phyloP scores from a whole-genome alignment of 2,329 filamentous ascomycete genomes.

The Trichophyton verrucosum region DNA sequence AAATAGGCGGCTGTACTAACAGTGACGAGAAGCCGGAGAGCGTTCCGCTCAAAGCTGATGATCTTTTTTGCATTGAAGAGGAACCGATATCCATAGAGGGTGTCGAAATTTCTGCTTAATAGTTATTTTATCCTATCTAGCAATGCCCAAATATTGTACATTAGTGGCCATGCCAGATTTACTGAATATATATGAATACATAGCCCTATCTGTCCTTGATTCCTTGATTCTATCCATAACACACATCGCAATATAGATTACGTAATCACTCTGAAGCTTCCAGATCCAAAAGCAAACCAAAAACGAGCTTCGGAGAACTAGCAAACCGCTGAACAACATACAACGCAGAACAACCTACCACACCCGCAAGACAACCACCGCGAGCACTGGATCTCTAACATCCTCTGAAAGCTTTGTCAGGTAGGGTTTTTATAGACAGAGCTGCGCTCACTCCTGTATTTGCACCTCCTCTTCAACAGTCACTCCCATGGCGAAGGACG shows the following conservation, averaged over 20 bases:
- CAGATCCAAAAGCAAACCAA: not conserved
- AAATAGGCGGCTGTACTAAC: conserved; percentile 54
- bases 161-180: not conserved
- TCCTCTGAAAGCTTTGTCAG: not conserved
- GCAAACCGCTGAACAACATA: not conserved
- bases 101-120: not conserved
- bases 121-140: not conserved
- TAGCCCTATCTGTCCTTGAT: no score
- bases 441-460: not conserved
- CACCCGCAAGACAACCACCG: not conserved
- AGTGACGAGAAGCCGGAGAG: conserved; percentile 23
- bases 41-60: conserved; percentile 33
- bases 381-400: not conserved
- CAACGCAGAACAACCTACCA: not conserved
- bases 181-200: not conserved
- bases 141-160: not conserved
- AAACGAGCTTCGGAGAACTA: not conserved
- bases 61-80: conserved; percentile 51
- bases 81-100: not conserved
- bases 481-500: conserved; percentile 70
- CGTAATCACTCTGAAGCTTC: not conserved
- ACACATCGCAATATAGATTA: not conserved
- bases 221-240: not conserved
- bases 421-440: not conserved
- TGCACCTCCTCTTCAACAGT: not conserved